Conservation (phyloP, 345 rosid species). For the Nephelium lappaceum region DNA sequence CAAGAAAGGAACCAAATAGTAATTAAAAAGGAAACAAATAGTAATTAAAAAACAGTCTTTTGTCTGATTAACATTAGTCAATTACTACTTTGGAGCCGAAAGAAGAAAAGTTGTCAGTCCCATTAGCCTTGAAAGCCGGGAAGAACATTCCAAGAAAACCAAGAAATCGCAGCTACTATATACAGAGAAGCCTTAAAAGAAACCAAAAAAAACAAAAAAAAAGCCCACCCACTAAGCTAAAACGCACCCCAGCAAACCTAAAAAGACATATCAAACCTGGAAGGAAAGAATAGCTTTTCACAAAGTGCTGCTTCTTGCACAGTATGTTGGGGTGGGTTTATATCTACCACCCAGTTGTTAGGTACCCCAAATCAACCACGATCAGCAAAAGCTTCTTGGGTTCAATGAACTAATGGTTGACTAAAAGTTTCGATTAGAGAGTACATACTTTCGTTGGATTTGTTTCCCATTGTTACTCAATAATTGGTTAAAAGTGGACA, state of each 20-base stretch:
- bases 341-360: not conserved
- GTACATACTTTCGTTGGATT: not conserved
- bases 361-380: not conserved
- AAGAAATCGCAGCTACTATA: not conserved
- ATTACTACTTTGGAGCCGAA: slow-evolving; percentile 35
- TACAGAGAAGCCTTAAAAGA: not conserved
- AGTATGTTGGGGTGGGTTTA: not conserved
- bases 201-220: not conserved
- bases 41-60: not conserved
- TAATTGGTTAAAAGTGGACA: slow-evolving; percentile 13
- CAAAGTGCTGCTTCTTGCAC: not conserved
- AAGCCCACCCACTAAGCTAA: not conserved
- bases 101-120: slow-evolving; percentile 29
- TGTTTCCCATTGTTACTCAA: not conserved
- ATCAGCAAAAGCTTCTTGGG: not conserved
- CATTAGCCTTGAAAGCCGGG: slow-evolving; percentile 38
- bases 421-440: not conserved
- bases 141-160: slow-evolving; percentile 28
- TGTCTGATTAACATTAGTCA: not conserved
- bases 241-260: not conserved
- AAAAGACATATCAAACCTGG: not conserved
- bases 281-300: slow-evolving; percentile 24
- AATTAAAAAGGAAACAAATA: not conserved
- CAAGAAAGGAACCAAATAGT: not conserved
- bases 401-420: not conserved